Conservation (phyloP, 2,329 filamentous ascomycete genomes). For the Aspergillus clavatus region DNA sequence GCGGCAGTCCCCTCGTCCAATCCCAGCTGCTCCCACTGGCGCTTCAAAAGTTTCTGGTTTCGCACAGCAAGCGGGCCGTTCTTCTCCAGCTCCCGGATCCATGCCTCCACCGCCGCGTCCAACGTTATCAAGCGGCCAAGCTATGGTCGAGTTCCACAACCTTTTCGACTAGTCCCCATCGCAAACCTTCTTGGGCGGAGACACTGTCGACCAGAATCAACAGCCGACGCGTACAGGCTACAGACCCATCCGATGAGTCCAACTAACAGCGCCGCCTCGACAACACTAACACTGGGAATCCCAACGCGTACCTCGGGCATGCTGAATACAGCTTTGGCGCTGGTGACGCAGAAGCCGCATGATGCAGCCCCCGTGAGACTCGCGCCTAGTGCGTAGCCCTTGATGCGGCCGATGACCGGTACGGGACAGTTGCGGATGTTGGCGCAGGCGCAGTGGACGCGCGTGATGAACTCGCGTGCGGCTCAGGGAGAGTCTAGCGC, state of each 20-base stretch:
- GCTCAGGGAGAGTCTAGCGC: conserved; percentile 19
- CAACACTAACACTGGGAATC: conserved; percentile 37
- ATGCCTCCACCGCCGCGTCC: conserved; percentile 29
- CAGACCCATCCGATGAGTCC: conserved; percentile 36
- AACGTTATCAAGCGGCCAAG: conserved; percentile 10
- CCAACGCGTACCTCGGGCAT: conserved; percentile 39
- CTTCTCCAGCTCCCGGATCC: conserved; percentile 24
- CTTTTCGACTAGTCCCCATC: conserved; percentile 36
- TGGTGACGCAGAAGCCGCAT: conserved; percentile 37
- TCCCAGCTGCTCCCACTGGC: conserved; percentile 24
- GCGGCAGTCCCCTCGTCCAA: conserved; percentile 20
- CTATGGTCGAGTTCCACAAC: conserved; percentile 22
- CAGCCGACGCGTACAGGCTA: conserved; percentile 32
- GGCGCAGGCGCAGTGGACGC: conserved; percentile 28
- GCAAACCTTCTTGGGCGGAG: conserved; percentile 25
- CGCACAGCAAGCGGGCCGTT: conserved; percentile 30
- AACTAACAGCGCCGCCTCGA: conserved; percentile 37
- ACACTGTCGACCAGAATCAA: conserved; percentile 36
- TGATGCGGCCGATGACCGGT: conserved; percentile 36
- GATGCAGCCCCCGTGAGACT: conserved; percentile 34
- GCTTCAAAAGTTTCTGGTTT: conserved; percentile 30
- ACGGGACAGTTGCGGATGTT: conserved; percentile 34
- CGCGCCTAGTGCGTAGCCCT: conserved; percentile 36
- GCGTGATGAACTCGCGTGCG: conserved; percentile 34
- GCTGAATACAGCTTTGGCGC: conserved; percentile 27